Evolutionary conservation across 2,329 filamentous ascomycete species (phyloP), one percentile per base, ranked within the genome.

Genomic region (Coniochaeta pulveracea): DNA sequence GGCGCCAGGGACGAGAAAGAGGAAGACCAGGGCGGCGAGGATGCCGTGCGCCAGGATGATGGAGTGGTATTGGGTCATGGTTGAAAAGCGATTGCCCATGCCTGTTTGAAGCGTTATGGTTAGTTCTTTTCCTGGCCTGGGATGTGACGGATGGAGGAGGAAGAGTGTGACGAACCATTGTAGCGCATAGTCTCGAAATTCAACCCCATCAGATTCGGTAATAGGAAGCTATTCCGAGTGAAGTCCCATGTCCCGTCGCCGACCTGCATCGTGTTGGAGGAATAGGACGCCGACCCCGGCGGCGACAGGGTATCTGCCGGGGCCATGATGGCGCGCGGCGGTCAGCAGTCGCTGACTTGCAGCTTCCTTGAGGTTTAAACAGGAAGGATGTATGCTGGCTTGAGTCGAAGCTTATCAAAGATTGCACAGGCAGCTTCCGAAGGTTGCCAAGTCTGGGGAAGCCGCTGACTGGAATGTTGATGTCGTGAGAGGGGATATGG

Each of bases 201-300:
- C 42, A 85, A 57, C 7, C 81, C 82, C 46, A 78, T 64, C 28
- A 91, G 60, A 48, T 86, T 86, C 22, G 84, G 84, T 33, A 91
- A 60, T 34, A 91, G 60, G 51, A 89, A 91, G 12, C 72, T 76
- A 49, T 88, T 85, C 51, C 79, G 79, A 38, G 69, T 65, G 37
- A 80, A 79, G 47, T 88, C 80, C 83, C 84, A 91, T 21, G 84
- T 89, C 15, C 84, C 84, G 51, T 89, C 84, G 41, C 83, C 83
- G 11, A 89, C 82, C 35, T 64, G 67, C 66, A 88, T 64, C n/a
- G 76, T 83, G 48, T 77, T 66, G 33, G 80, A 85, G 45, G 69
- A 66, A 58, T 89, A 89, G 43, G 67, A 73, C 51, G 75, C 79
- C 55, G 76, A 75, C 50, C 83, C 83, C 32, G 83, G 70, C 43